A percentile compares a stretch with the other conserved stretches of the same genome.
These are phyloP conservation scores for Gnomoniopsis smithogilvyi DNA, from an alignment of 2,329 filamentous ascomycete genomes.

Conservation along the genomic window DNA sequence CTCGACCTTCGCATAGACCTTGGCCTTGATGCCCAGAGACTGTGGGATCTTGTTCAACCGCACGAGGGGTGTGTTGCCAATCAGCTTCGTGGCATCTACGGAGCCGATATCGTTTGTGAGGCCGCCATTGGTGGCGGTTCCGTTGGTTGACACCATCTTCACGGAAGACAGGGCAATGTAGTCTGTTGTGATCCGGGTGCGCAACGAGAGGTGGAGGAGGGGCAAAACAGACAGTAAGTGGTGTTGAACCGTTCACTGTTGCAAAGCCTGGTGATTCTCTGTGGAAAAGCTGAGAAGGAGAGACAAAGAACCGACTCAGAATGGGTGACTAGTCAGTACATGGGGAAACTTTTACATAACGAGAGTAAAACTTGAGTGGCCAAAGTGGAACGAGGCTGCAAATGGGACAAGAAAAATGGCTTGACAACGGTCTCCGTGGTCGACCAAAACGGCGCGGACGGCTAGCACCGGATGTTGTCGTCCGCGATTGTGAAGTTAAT, in stretches of 20 bases:
- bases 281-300: background rate
- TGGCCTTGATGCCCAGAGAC: conserved; percentile 82
- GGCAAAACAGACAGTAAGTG: background rate
- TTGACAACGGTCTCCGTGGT: background rate
- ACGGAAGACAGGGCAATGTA: background rate
- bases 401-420: background rate
- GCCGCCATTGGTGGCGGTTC: conserved; percentile 7
- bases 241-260: background rate
- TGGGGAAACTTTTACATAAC: conserved; percentile 3
- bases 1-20: conserved; percentile 88
- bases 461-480: conserved; percentile 3
- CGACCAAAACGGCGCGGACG: background rate
- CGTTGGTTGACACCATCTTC: conserved; percentile 14
- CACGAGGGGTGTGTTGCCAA: conserved; percentile 94
- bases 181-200: background rate
- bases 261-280: too few species aligned
- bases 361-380: background rate
- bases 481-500: too few species aligned
- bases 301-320: background rate
- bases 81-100: conserved; percentile 75
- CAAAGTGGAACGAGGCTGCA: background rate
- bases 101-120: conserved; percentile 25
- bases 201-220: background rate
- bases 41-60: conserved; percentile 90
- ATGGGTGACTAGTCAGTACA: background rate